Evolutionary conservation across 2,329 filamentous ascomycete species (phyloP), one percentile per base, ranked within the genome.

Genomic region (Colletotrichum incanum): DNA sequence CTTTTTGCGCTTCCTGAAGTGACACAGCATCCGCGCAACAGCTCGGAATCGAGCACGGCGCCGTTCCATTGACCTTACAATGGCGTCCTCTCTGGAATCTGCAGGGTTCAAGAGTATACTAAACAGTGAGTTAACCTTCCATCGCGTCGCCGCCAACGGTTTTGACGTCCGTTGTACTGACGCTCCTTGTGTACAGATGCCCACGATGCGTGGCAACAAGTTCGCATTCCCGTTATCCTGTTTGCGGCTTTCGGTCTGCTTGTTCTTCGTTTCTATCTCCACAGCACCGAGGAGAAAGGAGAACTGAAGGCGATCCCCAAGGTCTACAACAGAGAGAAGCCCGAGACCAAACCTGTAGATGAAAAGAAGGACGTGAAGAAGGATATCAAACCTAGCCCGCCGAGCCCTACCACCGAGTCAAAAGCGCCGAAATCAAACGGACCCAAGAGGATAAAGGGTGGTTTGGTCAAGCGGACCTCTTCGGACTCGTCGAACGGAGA

Each of bases 371-470:
- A 73, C 7, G 52, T 5, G 26, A 34, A 49, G 28, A 59, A 52
- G 14, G 58, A 61, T 50, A 62, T 73, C 54, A 76, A 76, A 43
- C 34, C 52, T 45, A 52, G 28, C 16, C 49, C 16, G 49, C 70
- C 7, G 75, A 77, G 61, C 63, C 61, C 74, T 31, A 50, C 45
- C 58, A 60, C 74, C 55, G 74, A 76, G 47, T 61, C 80, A 79
- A 83, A 78, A 60, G 64, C 75, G 34, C 73, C 74, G 52, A 80
- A 81, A 71, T 73, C 82, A 1, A 79, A 78, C 45, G 88, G 86
- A 0, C 88, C 89, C 3, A 82, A 83, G 71, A 83, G 86, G 65
- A 87, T 88, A 71, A 87, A 87, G 73, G 84, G 84, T n/a, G 82
- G 83, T 11, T 7, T 84, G 34, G 73, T 76, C 11, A 79, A 23